Conservation (phyloP, 2,329 filamentous ascomycete genomes). For the Ceratocystis lukuohia region DNA sequence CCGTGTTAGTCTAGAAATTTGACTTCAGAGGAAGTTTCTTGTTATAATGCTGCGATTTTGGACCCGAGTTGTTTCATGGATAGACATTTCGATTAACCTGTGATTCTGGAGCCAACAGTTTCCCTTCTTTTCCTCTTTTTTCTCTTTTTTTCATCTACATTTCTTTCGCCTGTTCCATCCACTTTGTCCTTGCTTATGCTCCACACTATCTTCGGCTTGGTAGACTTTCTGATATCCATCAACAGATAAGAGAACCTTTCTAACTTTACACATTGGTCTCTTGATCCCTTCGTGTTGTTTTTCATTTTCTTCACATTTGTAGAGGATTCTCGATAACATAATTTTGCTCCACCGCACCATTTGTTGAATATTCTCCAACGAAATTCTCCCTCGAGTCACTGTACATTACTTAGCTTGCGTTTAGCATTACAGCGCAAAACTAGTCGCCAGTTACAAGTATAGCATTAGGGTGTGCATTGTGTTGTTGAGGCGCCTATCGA, state of each 20-base stretch:
- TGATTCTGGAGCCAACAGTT: background rate
- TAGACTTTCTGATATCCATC: background rate
- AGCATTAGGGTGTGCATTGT: background rate
- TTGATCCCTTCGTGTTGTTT: background rate
- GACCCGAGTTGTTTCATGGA: background rate
- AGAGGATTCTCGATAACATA: too few relatives aligned
- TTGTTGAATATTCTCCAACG: background rate
- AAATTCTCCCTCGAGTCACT: background rate
- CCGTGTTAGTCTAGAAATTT: background rate
- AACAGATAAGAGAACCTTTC: background rate
- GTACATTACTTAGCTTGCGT: too few relatives aligned
- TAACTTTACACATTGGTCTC: background rate
- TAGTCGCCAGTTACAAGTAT: background rate
- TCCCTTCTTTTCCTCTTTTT: too few relatives aligned
- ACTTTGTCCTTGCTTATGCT: background rate
- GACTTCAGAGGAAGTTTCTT: background rate
- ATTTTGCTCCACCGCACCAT: background rate
- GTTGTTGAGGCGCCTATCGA: too few relatives aligned
- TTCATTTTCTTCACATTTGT: background rate
- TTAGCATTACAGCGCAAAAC: background rate
- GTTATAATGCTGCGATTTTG: background rate
- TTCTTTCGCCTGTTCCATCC: background rate
- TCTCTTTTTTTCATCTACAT: background rate
- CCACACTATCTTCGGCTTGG: background rate
- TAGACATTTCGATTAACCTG: background rate